Base-by-base conservation (phyloP, 495 filamentous ascomycete genomes). In the Penicillium roqueforti region DNA sequence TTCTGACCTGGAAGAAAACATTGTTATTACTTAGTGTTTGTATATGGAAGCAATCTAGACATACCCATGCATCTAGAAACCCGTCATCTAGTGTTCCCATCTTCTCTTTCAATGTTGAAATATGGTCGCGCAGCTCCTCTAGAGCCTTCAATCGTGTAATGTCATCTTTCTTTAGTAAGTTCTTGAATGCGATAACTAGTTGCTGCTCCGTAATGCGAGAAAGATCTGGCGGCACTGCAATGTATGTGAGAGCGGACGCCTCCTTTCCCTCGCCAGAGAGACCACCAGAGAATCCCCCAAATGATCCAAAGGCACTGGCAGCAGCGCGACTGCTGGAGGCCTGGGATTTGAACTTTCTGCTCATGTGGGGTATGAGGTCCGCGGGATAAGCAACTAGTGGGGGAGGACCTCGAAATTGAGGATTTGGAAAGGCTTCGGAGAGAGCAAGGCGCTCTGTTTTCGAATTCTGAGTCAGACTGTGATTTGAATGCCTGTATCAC, bases 141-240 rank as follows among this genome's bases (percentile, higher is more conserved):
- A 99, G 67, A 0, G 91, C 93, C 66, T 95, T 96, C n/a, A 86
- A 78, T 60, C 95, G 92, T 25, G 95, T 99, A 13, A 83, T 92
- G 53, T 86, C 86, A 73, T 96, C 92, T 69, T 91, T 95, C 73
- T 97, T 99, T 42, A 83, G 79, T 14, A 96, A 76, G 60, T 92
- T 95, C 67, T 97, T 95, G 76, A 96, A 92, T 19, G 86, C 80
- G 8, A 99, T 91, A 13, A 89, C 82, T 43, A 93, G 74, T 61
- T 91, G 87, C 26, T 89, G 76, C 45, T 96, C 85, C 11, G 81
- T 87, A 52, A 98, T 84, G 25, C 65, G 71, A 28, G 84, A 86
- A 44, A 96, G 80, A 68, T 97, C 85, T 49, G 88, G 92, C 1
- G 89, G 88, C 62, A 92, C 91, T 41, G 84, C 74, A 42, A 96